Evolutionary conservation across 495 filamentous ascomycete genomes (phyloP).

Genomic region (Penicillium verhagenii): DNA sequence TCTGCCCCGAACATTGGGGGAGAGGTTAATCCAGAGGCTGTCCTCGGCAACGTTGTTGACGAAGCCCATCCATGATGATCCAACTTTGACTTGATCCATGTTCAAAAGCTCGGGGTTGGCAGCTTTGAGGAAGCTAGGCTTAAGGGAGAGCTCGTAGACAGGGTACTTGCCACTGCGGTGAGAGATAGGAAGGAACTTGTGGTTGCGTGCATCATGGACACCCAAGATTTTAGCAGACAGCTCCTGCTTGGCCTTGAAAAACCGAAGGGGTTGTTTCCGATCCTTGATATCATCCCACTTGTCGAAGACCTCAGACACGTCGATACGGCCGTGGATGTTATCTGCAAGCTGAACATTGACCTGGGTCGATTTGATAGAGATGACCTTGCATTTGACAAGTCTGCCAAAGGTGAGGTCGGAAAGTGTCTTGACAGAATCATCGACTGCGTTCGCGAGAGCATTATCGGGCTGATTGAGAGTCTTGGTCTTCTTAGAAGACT

Average conservation of each 20-base stretch:
- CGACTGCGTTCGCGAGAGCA: constrained; percentile 63
- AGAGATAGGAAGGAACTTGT: constrained; percentile 87
- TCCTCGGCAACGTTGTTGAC: constrained; percentile 81
- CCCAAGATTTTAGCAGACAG: constrained; percentile 78
- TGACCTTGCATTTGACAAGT: constrained; percentile 73
- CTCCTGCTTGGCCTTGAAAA: constrained; percentile 67
- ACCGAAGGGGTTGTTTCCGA: constrained; percentile 70
- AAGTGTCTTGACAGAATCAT: constrained; percentile 60
- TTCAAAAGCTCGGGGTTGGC: constrained; percentile 58
- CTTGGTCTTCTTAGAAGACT: constrained; percentile 33
- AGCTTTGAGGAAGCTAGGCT: constrained; percentile 61
- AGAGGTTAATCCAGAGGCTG: constrained; percentile 83
- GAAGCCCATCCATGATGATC: constrained; percentile 71
- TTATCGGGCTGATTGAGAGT: constrained; percentile 32
- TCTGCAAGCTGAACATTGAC: constrained; percentile 88
- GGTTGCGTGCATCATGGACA: constrained; percentile 83
- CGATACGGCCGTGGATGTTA: constrained; percentile 86
- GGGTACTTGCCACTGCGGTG: constrained; percentile 74
- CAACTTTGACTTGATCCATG: constrained; percentile 70
- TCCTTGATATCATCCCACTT: constrained; percentile 81
- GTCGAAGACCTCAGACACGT: constrained; percentile 86
- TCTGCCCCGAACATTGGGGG: constrained; percentile 85
- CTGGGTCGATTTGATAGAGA: constrained; percentile 81
- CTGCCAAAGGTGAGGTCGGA: constrained; percentile 73
- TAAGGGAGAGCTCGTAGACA: constrained; percentile 88